Conservation (phyloP, 257 asterid genomes). For the Nyctanthes arbortristis region DNA sequence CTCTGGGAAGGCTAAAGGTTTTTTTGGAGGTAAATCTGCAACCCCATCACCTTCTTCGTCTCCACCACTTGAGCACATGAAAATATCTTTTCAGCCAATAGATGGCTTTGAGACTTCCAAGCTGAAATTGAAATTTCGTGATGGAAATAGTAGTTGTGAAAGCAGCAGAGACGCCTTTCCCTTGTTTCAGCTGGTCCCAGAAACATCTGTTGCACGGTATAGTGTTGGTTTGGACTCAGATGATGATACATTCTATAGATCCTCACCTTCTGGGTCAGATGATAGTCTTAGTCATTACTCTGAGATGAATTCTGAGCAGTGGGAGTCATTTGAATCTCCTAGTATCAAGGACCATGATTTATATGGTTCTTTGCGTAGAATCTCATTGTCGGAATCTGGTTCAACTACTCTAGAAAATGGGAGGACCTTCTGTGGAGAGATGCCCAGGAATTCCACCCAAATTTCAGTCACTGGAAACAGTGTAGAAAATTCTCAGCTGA, state of each 20-base stretch:
- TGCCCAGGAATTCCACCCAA: constrained; percentile 34
- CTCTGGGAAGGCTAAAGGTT: constrained; percentile 44
- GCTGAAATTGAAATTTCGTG: constrained; percentile 74
- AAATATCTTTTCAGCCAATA: constrained; percentile 84
- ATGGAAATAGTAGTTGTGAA: constrained; percentile 46
- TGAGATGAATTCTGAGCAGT: constrained; percentile 78
- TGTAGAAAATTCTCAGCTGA: constrained; percentile 44
- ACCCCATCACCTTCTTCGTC: constrained; percentile 72
- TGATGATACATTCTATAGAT: constrained; percentile 81
- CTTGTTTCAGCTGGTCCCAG: constrained; percentile 96
- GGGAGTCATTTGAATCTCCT: constrained; percentile 83
- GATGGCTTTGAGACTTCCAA: constrained; percentile 66
- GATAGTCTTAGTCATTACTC: constrained; percentile 68
- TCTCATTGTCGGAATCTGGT: constrained; percentile 64
- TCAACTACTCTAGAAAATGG: constrained; percentile 45
- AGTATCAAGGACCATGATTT: constrained; percentile 65
- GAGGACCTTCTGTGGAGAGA: constrained; percentile 36
- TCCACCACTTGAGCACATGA: constrained; percentile 95
- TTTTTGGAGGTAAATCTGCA: constrained; percentile 50
- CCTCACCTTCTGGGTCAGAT: constrained; percentile 75
- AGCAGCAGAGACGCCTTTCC: constrained; percentile 60
- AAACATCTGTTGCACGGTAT: constrained; percentile 45
- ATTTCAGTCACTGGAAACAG: constrained; percentile 39
- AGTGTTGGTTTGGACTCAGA: constrained; percentile 76
- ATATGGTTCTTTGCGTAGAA: constrained; percentile 64